Evolutionary conservation across 257 asterid species (phyloP).

Genomic region (Solanum virginianum): DNA sequence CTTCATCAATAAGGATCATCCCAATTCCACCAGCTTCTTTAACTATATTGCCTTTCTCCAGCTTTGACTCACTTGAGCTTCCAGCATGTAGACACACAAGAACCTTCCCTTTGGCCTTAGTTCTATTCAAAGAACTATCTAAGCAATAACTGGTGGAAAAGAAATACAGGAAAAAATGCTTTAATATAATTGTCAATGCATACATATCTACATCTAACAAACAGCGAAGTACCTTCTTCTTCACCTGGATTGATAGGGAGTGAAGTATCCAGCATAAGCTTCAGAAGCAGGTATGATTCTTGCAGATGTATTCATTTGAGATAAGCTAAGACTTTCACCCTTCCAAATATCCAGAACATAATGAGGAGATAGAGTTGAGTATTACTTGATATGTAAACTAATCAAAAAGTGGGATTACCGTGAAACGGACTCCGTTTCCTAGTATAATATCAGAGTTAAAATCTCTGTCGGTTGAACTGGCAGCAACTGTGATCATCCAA

Average conservation of each 20-base stretch:
- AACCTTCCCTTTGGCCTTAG: slow-evolving; percentile 68
- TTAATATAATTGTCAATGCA: slow-evolving; percentile 2
- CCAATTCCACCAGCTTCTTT: slow-evolving; percentile 84
- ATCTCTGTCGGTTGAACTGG: slow-evolving; percentile 74
- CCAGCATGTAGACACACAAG: slow-evolving; percentile 82
- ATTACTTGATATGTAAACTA: neutral
- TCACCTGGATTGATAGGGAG: slow-evolving; percentile 99
- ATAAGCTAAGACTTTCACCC: slow-evolving; percentile 75
- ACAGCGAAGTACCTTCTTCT: slow-evolving; percentile 61
- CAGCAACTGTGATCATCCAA: slow-evolving; percentile 90
- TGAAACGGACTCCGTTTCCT: slow-evolving; percentile 52
- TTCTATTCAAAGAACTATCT: slow-evolving; percentile 79
- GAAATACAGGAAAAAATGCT: slow-evolving; percentile 8
- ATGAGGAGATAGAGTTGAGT: neutral
- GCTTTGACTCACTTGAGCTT: slow-evolving; percentile 78
- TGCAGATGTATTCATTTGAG: slow-evolving; percentile 33
- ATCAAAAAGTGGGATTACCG: slow-evolving; percentile 26
- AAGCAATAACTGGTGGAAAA: slow-evolving; percentile 55
- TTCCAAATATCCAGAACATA: slow-evolving; percentile 6
- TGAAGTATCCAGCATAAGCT: slow-evolving; percentile 80
- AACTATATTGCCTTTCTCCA: slow-evolving; percentile 57
- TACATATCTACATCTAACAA: slow-evolving; percentile 10
- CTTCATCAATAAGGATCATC: slow-evolving; percentile 82
- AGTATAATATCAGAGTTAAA: slow-evolving; percentile 57
- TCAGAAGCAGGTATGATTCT: slow-evolving; percentile 61